Percentiles rank a stretch among this genome's conserved stretches.
phyloP scores from a whole-genome alignment of 441 rosid species.

The Pelargonium cotyledonis region DNA sequence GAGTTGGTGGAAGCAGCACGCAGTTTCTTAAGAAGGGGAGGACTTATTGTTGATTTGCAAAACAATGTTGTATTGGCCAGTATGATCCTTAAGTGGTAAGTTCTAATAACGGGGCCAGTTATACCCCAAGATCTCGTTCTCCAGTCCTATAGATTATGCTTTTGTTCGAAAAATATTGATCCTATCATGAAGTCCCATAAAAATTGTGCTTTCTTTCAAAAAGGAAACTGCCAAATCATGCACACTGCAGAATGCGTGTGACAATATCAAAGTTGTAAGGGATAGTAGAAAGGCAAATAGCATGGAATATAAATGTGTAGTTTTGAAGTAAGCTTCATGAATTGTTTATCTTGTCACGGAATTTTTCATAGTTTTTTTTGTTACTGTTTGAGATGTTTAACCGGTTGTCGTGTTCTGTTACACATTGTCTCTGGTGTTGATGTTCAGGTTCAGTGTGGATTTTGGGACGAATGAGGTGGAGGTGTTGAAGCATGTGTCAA shows the following conservation, averaged over 20 bases:
- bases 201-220: too few species aligned
- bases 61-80: conserved; percentile 47
- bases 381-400: too few species aligned
- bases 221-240: background rate
- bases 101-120: background rate
- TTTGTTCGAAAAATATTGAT: too few species aligned
- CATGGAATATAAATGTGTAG: too few species aligned
- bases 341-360: too few species aligned
- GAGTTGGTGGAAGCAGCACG: conserved; percentile 70
- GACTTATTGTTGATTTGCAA: conserved; percentile 49
- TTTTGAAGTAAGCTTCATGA: too few species aligned
- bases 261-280: too few species aligned
- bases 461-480: conserved; percentile 68
- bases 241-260: too few species aligned
- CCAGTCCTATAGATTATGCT: background rate
- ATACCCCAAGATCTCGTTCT: background rate
- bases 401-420: background rate
- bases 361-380: too few species aligned
- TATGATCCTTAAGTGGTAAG: conserved; percentile 69
- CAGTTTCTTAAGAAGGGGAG: conserved; percentile 62
- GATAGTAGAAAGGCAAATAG: too few species aligned
- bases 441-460: conserved; percentile 56
- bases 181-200: too few species aligned
- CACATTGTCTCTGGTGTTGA: background rate
- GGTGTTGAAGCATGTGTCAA: conserved; percentile 63